Percentiles rank a stretch among this genome's conserved stretches.
phyloP scores from a whole-genome alignment of 441 rosid species.

The Eugenia klotzschiana region DNA sequence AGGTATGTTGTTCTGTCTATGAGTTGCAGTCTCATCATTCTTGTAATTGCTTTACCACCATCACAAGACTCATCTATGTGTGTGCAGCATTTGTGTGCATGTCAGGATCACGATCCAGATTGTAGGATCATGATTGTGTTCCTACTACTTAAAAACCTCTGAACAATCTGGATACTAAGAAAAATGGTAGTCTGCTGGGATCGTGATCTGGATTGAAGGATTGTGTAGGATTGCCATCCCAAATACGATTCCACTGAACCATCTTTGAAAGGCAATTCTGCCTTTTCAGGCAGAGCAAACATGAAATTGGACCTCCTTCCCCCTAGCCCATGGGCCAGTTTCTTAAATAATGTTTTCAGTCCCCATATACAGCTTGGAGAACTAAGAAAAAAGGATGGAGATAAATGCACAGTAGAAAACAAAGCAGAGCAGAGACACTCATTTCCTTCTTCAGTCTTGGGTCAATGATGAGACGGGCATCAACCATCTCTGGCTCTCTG shows the following conservation, averaged over 20 bases:
- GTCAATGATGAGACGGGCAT: neutral
- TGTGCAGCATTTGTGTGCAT: fast-evolving
- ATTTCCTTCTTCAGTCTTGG: neutral
- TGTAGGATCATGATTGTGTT: neutral
- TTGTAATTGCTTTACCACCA: neutral
- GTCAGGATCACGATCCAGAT: neutral
- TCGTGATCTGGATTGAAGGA: neutral
- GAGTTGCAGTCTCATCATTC: neutral
- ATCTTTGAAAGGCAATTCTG: neutral
- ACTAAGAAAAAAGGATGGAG: neutral
- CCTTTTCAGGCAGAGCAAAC: neutral
- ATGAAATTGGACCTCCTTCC: neutral
- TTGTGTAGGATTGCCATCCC: neutral
- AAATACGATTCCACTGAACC: neutral
- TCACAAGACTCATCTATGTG: neutral
- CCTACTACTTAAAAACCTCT: neutral
- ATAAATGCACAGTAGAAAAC: neutral
- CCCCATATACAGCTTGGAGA: neutral
- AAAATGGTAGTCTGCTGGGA: neutral
- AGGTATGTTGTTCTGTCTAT: conserved; percentile 9
- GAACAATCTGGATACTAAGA: neutral
- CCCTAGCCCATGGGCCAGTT: neutral
- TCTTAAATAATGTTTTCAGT: neutral
- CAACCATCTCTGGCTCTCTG: neutral
- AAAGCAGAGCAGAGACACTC: neutral